Percentiles rank a stretch among this genome's conserved stretches.
These are phyloP conservation scores for Amylocystis lapponica DNA, from an alignment of 768 basidiomycete genomes.

Conservation along the genomic window DNA sequence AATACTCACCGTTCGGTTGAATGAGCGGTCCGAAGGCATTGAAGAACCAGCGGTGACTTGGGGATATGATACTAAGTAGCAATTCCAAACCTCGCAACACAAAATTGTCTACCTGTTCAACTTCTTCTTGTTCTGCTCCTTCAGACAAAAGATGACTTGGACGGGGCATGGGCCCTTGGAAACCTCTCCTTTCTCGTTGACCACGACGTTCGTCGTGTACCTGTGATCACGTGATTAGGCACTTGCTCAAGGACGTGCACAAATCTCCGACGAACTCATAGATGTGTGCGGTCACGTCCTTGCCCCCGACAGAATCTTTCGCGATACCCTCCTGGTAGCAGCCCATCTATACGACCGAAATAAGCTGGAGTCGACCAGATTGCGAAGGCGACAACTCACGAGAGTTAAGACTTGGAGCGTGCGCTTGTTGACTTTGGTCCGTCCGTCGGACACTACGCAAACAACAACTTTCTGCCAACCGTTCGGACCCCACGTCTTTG, in stretches of 20 bases:
- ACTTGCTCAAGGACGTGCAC: neutral
- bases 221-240: constrained; percentile 29
- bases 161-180: constrained; percentile 70
- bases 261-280: constrained; percentile 53
- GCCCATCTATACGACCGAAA: constrained; percentile 53
- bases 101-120: constrained; percentile 49
- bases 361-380: neutral
- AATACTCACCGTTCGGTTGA: constrained; percentile 63
- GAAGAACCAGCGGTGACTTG: constrained; percentile 93
- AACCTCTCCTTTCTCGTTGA: constrained; percentile 77
- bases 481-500: constrained; percentile 81
- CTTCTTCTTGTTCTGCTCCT: constrained; percentile 97
- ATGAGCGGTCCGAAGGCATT: constrained; percentile 90
- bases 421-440: constrained; percentile 82
- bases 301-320: constrained; percentile 82
- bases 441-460: constrained; percentile 81
- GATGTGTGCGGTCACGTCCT: constrained; percentile 90
- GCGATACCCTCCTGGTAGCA: constrained; percentile 86
- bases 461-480: constrained; percentile 92
- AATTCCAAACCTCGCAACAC: neutral
- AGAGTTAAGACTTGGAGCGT: constrained; percentile 86
- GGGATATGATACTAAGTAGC: too few species aligned
- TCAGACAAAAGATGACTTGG: constrained; percentile 86
- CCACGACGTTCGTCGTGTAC: constrained; percentile 75
- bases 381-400: constrained; percentile 43